Percentiles rank a stretch among this genome's conserved stretches.
phyloP scores from a whole-genome alignment of 306 rosid species.

The Trifolium pratense region DNA sequence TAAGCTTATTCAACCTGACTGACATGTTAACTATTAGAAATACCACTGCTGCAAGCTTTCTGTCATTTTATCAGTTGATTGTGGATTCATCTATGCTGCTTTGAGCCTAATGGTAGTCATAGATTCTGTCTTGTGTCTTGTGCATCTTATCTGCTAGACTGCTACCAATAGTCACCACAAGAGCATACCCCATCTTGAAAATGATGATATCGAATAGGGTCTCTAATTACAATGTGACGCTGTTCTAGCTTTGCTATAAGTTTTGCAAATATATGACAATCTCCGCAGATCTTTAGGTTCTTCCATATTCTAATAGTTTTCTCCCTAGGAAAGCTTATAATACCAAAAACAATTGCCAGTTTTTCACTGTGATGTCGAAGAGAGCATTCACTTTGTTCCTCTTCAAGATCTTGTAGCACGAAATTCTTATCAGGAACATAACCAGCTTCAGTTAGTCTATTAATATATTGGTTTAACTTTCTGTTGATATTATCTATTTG shows the following conservation, averaged over 20 bases:
- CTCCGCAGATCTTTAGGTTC: slow-evolving; percentile 92
- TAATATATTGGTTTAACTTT: slow-evolving; percentile 57
- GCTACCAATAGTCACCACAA: slow-evolving; percentile 89
- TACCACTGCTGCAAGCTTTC: slow-evolving; percentile 35
- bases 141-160: slow-evolving; percentile 33
- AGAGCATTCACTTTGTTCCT: slow-evolving; percentile 82
- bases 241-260: slow-evolving; percentile 64
- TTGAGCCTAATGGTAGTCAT: slow-evolving; percentile 10
- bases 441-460: slow-evolving; percentile 58
- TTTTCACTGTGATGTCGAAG: slow-evolving; percentile 85
- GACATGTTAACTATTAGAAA: slow-evolving; percentile 20
- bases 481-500: slow-evolving; percentile 66
- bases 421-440: slow-evolving; percentile 86
- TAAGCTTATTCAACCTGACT: slow-evolving; percentile 25
- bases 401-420: slow-evolving; percentile 89
- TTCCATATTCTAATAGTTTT: slow-evolving; percentile 79
- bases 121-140: slow-evolving; percentile 15
- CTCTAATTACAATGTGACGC: slow-evolving; percentile 75
- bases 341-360: slow-evolving; percentile 72
- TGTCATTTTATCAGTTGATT: slow-evolving; percentile 7
- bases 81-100: slow-evolving; percentile 6
- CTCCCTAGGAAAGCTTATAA: slow-evolving; percentile 71
- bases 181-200: slow-evolving; percentile 79
- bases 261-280: slow-evolving; percentile 84
- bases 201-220: slow-evolving; percentile 91